Base-by-base conservation (phyloP, 306 rosid species). In the Fragaria nilgerrensis region DNA sequence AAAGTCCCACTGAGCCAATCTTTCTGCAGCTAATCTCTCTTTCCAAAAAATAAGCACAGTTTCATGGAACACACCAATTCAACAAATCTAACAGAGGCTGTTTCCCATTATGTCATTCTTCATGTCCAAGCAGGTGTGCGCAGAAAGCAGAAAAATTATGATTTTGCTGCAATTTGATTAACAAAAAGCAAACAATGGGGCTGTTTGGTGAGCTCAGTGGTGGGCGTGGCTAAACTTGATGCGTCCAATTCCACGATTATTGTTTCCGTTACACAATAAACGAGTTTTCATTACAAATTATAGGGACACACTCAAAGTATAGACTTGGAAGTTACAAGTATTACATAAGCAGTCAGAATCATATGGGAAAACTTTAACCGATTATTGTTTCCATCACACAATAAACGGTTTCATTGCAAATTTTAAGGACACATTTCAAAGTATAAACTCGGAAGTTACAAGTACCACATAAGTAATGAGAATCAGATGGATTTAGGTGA, bases 131-230 rank as follows among this genome's bases (percentile, higher is more conserved):
- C n/a, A n/a, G 55, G 23, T 45, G 41, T 32, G 73, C 56, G 74
- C 56, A 41, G 1, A 45, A 23, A 5, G 37, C 36, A 25, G 47
- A 44, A 39, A 41, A 16, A 22, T 3, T 55, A 55, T n/a, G 41
- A 62, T 0, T 29, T 29, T 25, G 17, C 65, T 23, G 41, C 68
- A 29, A 62, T 27, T 62, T 62, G 16, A 62, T 29, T 29, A 29
- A 62, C n/a, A 3, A 62, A 29, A 29, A 29, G 41, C 43, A 62
- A 56, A 9, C 3, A 25, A 4, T 10, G 32, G 16, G 64, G 44
- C 9, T 34, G 43, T 62, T 72, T 65, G 64, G 67, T 9, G 50
- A 49, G 25, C 62, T 44, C 7, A 43, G 77, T 82, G 83, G 67
- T 50, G 70, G 80, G 82, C 5, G 8, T 5, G n/a, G 32, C 19